Percentiles rank a stretch among this genome's conserved stretches.
Conservation (phyloP, 371 early-diverging fungal species). For the Chytridium lagenaria region DNA sequence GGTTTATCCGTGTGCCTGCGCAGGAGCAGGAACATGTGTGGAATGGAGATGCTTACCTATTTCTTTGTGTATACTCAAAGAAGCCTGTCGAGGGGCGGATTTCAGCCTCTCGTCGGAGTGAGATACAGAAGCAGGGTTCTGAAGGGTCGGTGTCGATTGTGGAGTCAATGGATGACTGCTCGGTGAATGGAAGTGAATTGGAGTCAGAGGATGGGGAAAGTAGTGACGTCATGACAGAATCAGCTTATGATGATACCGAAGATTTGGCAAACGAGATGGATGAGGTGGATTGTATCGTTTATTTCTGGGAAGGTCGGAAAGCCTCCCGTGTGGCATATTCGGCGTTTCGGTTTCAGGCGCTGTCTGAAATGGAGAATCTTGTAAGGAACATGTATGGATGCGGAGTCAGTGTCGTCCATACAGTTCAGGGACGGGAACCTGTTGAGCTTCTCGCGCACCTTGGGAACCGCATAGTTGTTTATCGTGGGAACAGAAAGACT, state of each 20-base stretch:
- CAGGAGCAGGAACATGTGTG: conserved; percentile 54
- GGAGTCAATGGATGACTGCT: not conserved
- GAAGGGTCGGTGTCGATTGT: not conserved
- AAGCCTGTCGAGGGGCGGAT: conserved; percentile 32
- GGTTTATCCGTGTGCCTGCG: conserved; percentile 48
- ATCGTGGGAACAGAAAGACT: conserved; percentile 35
- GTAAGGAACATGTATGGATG: conserved; percentile 53
- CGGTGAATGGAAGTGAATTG: not conserved
- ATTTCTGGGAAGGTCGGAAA: conserved; percentile 55
- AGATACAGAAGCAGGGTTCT: not conserved
- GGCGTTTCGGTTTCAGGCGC: conserved; percentile 55
- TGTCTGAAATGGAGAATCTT: conserved; percentile 50
- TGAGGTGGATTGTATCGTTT: conserved; percentile 53
- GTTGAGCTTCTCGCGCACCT: conserved; percentile 54
- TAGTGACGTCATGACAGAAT: not conserved
- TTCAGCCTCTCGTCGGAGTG: not conserved
- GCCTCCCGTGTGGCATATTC: conserved; percentile 46
- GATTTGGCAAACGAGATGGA: not conserved
- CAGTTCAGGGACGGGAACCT: conserved; percentile 54
- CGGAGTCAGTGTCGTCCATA: conserved; percentile 40
- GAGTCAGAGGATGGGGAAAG: not conserved
- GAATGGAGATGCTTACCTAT: conserved; percentile 55
- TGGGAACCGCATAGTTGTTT: conserved; percentile 42
- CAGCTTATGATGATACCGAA: not conserved
- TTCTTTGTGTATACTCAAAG: conserved; percentile 54